phyloP scores from a whole-genome alignment of 2,329 filamentous ascomycete species.

The Talaromyces sp. region DNA sequence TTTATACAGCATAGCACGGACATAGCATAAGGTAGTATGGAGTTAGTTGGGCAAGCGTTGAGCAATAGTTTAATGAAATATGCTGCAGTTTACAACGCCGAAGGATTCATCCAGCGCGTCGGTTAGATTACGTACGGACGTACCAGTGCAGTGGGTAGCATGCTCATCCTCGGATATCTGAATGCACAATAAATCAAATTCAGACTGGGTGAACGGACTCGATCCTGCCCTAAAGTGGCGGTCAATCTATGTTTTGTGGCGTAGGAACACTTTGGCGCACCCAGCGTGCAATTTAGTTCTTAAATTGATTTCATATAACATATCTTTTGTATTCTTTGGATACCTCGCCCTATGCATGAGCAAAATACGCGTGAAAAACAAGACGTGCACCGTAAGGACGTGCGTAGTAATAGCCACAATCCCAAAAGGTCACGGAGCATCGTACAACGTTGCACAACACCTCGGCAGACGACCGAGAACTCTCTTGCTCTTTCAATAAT shows the following conservation, averaged over 20 bases:
- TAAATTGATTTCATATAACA: background rate
- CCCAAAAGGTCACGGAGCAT: background rate
- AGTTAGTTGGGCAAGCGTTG: background rate
- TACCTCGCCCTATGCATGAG: background rate
- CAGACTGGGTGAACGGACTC: background rate
- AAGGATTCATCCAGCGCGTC: background rate
- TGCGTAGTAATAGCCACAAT: background rate
- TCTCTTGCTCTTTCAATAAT: background rate
- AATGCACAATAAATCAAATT: background rate
- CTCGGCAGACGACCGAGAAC: background rate
- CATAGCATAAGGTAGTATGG: background rate
- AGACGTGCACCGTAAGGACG: background rate
- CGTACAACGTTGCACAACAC: background rate
- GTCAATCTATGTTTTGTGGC: background rate
- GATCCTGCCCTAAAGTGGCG: background rate
- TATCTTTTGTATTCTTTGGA: background rate
- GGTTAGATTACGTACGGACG: background rate
- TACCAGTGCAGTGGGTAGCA: background rate
- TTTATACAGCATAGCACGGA: background rate
- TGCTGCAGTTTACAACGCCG: background rate
- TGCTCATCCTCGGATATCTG: background rate
- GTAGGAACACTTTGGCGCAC: background rate
- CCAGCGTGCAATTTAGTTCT: background rate
- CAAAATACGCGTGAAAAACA: background rate
- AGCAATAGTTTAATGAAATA: background rate